These are phyloP conservation scores for Rhododendron griersonianum DNA, from an alignment of 148 eudicot genomes.

Conservation along the genomic window DNA sequence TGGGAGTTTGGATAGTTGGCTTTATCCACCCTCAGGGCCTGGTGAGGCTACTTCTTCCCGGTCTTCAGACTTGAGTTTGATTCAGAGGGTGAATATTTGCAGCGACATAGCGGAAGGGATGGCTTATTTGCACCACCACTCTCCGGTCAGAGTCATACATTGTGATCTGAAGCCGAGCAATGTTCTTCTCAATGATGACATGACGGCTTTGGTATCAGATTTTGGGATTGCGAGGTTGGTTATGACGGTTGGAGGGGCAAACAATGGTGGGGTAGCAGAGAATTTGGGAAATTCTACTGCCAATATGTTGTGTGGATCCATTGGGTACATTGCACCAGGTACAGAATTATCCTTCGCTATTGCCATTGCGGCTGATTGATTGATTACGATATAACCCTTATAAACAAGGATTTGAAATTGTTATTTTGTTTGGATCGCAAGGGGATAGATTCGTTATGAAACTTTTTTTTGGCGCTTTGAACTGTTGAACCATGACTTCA, in stretches of 20 bases:
- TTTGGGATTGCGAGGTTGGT: constrained; percentile 42
- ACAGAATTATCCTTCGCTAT: constrained; percentile 1
- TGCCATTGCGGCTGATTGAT: neutral
- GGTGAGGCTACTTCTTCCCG: constrained; percentile 11
- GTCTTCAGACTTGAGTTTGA: constrained; percentile 28
- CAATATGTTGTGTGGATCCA: constrained; percentile 36
- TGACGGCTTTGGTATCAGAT: constrained; percentile 44
- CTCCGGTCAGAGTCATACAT: constrained; percentile 43
- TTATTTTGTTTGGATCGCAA: neutral
- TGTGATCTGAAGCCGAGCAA: constrained; percentile 51
- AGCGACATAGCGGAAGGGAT: constrained; percentile 47
- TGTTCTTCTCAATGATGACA: constrained; percentile 39
- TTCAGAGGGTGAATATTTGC: constrained; percentile 36
- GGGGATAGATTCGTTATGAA: neutral
- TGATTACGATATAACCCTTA: neutral
- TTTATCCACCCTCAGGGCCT: constrained; percentile 19
- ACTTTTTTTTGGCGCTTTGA: neutral
- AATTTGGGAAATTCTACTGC: constrained; percentile 25
- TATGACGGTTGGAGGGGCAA: constrained; percentile 21
- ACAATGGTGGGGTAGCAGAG: constrained; percentile 16
- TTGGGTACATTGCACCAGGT: constrained; percentile 54
- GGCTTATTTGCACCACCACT: constrained; percentile 46
- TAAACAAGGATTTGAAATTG: neutral
- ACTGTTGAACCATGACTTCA: neutral
- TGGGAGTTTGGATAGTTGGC: constrained; percentile 36